Base-by-base conservation (phyloP, 2,329 filamentous ascomycete genomes). In the Apiospora sp. region DNA sequence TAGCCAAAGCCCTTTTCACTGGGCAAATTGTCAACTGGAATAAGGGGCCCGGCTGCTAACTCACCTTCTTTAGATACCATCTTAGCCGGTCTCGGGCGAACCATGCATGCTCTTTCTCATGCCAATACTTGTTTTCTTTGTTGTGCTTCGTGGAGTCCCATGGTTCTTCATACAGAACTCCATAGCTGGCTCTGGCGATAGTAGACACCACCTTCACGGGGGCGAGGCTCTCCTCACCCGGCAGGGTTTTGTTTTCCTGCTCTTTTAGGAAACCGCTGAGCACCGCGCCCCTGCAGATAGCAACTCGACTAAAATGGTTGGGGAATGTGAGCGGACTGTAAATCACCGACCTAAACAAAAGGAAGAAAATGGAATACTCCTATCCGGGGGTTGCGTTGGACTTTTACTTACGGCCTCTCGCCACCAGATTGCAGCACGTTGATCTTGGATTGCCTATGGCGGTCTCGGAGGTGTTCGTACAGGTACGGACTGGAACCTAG, bases 201-300 rank as follows among this genome's bases (percentile, higher is more conserved):
- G 54, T 51, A 7, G 70, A 71, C 1, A n/a, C 46, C 46, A 49
- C 22, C 10, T 48, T 48, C 19, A 48, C 46, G 19, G 46, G 46
- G 7, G 8, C 19, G 46, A 22, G 2, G 19, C 2, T 19, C 22
- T n/a, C 46, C 19, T 8, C 19, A 3, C 6, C 8, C 7, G 16
- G 46, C 19, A 8, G 5, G 4, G 46, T 6, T 8, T n/a, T 22
- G 46, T 22, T n/a, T 1, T 5, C 19, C 22, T 48, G 46, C 5
- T n/a, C 46, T 49, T 71, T 22, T 6, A 71, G 16, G 24, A 71
- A 71, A 1, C 70, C 70, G 2, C 67, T 67, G n/a, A 49, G 27
- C 6, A 71, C 70, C n/a, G 70, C 70, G 22, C 70, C 70, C 24
- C 70, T 10, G 43, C 70, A 71, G 54, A 71, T 71, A 7, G 70